Evolutionary conservation across 352 stramenopile genomes (phyloP), one percentile per base, ranked within the genome.

Genomic region (Pythium scleroteichum): DNA sequence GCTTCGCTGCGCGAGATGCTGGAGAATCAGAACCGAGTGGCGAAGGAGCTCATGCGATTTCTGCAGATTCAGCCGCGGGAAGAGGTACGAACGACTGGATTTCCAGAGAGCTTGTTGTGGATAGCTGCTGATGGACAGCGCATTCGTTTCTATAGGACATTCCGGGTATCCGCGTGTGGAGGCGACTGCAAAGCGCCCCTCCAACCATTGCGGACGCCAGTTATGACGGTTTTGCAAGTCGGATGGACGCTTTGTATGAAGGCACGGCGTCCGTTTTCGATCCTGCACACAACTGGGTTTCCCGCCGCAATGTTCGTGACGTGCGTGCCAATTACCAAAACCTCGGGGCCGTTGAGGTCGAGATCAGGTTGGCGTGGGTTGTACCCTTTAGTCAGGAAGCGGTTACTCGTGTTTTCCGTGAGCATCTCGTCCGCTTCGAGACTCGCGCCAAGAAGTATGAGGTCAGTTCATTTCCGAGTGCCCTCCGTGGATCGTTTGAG

Each of bases 11-110:
- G 79, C 46, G 47, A 65, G 9, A 71, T 81, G 33, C 59, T 88
- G 20, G 76, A 84, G 41, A 72, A 66, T 8, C 78, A 86, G 32
- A 72, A 86, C 51, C 78, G 81, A 54, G 71, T 85, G 23, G 76
- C 72, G 4, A 23, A 39, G n/a, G 26, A 44, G 33, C 24, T 60
- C 2, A 35, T 64, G 23, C 20, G 33, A 38, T 53, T 52, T 13
- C 38, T 64, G 24, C n/a, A 54, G 20, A 41, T 32, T 22, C 46
- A 53, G 27, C 39, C 56, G 8, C 23, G 38, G 3, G 24, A 53
- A 38, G 38, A 64, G 24, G 46, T 62, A 53, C 20, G 42, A 35
- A 10, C 29, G 5, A 10, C 10, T 35, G 19, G 14, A 16, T 54
- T 38, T 16, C n/a, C 35, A 60, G 53, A 44, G n/a, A n/a, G n/a